Evolutionary conservation across 1,284 basidiomycete species (phyloP).

Genomic region (Cutaneotrichosporon arboriforme): DNA sequence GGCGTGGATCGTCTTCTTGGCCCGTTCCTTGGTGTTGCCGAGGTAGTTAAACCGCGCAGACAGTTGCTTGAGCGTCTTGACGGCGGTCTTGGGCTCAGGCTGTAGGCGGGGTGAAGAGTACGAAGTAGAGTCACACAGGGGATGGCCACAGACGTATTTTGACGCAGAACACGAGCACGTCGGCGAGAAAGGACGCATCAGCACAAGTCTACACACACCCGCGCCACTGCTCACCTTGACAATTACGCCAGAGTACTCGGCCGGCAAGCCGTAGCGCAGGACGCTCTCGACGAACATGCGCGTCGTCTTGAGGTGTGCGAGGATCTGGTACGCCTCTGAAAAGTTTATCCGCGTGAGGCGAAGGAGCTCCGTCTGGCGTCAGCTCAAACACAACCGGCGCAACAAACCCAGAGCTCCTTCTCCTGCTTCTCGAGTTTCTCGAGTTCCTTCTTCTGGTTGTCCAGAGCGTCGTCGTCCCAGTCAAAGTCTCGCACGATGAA

Average conservation of each 20-base stretch:
- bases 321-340: constrained; percentile 89
- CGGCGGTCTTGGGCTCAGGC: constrained; percentile 81
- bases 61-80: constrained; percentile 70
- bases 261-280: constrained; percentile 88
- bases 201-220: background rate
- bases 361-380: constrained; percentile 78
- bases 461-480: constrained; percentile 81
- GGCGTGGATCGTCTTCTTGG: constrained; percentile 21
- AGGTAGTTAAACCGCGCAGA: constrained; percentile 77
- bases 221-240: constrained; percentile 61
- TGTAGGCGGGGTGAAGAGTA: constrained; percentile 41
- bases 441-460: constrained; percentile 76
- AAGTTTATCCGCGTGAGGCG: constrained; percentile 91
- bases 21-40: constrained; percentile 35
- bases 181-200: background rate
- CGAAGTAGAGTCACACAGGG: background rate
- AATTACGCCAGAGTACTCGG: constrained; percentile 76
- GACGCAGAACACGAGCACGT: background rate
- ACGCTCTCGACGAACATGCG: constrained; percentile 93
- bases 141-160: too few relatives aligned
- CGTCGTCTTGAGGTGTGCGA: constrained; percentile 89
- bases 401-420: constrained; percentile 91
- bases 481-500: constrained; percentile 91
- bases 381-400: constrained; percentile 25
- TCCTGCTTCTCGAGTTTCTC: constrained; percentile 76